Base-by-base conservation (phyloP, 257 asterid genomes). In the Apocynum venetum region DNA sequence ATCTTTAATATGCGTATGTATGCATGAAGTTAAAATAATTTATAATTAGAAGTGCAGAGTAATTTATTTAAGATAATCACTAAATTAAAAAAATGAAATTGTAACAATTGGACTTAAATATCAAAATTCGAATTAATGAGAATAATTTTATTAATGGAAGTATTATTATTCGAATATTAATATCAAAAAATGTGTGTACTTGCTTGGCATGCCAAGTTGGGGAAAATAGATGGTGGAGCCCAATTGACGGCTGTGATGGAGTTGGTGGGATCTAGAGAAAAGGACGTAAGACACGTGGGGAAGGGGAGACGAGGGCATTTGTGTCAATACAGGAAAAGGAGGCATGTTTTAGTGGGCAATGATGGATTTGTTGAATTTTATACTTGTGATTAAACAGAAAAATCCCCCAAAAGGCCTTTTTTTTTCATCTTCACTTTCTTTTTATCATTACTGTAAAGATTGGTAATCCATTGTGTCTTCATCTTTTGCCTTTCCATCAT, bases 351-450 rank as follows among this genome's bases (percentile, higher is more conserved):
- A 63, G 77, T 35, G 75, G 70, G 78, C 36, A 76, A 80, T 80
- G 75, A 79, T 66, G 83, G 75, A 80, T 73, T 80, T 51, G 84
- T 77, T 80, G 86, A 80, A 77, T 57, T 77, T 77, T 74, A 56
- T 75, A 68, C 46, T 75, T 56, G 63, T 55, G 73, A 66, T 47
- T 46, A 47, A 69, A 2, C 20, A 20, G 3, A 20, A 7, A 57
- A 20, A 17, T 3, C 1, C 53, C 53, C 73, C 5, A 40, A 4
- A 14, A 12, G 41, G 46, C 6, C 17, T 64, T 35, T 2, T 44
- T 40, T 41, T 67, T 67, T 40, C 8, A 10, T 73, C 31, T 55
- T 53, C 38, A 11, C 17, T 64, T 65, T 25, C 13, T 73, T 47
- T 25, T 46, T 43, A 76, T 79, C 72, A 79, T 79, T 79, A 35